Percentiles rank a stretch among this genome's conserved stretches.
Conservation (phyloP, 75 land plant species). For the Adiantum capillusveneris region DNA sequence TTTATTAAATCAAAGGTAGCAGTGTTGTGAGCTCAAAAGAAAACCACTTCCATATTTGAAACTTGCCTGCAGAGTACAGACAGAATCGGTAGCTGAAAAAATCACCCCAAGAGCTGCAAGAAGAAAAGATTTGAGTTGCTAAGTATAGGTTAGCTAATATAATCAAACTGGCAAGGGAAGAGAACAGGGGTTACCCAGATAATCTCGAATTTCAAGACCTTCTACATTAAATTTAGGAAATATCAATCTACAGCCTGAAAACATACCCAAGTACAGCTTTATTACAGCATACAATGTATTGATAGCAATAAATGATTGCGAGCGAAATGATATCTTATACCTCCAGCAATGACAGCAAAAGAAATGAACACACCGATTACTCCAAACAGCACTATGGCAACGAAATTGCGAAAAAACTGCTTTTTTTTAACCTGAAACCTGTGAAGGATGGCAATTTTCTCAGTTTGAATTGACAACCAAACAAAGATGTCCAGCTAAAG, state of each 20-base stretch:
- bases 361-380: slow-evolving; percentile 35
- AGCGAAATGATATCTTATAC: too few species aligned
- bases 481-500: too few species aligned
- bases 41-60: background rate
- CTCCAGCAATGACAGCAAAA: slow-evolving; percentile 25
- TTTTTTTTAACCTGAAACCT: slow-evolving; percentile 48
- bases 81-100: slow-evolving; percentile 74
- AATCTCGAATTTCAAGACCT: slow-evolving; percentile 49
- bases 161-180: too few species aligned
- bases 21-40: too few species aligned
- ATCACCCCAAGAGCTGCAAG: slow-evolving; percentile 54
- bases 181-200: slow-evolving; percentile 74
- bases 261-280: background rate
- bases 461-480: too few species aligned
- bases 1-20: too few species aligned
- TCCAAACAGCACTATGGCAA: slow-evolving; percentile 35
- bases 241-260: slow-evolving; percentile 14
- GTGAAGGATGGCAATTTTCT: background rate
- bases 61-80: slow-evolving; percentile 54
- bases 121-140: too few species aligned
- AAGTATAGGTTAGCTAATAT: too few species aligned
- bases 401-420: slow-evolving; percentile 38
- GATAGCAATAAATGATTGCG: too few species aligned
- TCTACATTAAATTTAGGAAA: slow-evolving; percentile 16
- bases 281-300: too few species aligned